A percentile compares a stretch with the other conserved stretches of the same genome.
Conservation (phyloP, 164 flowering plant species). For the Hamamelis virginiana region DNA sequence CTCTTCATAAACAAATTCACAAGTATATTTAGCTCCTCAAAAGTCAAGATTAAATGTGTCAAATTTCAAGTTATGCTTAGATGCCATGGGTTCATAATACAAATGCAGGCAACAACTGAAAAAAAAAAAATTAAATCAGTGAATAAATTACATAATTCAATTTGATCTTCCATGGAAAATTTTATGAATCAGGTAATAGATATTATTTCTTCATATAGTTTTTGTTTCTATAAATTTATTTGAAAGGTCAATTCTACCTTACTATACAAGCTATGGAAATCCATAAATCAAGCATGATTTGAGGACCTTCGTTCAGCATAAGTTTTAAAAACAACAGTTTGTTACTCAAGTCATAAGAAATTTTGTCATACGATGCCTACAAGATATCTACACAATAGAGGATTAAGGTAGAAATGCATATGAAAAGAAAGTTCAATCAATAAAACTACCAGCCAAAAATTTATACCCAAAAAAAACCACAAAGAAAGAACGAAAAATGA, state of each 20-base stretch:
- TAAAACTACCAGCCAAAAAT: neutral
- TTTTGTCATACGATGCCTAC: neutral
- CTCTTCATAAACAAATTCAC: too few species aligned
- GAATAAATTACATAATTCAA: too few species aligned
- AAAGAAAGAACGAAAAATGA: constrained; percentile 5
- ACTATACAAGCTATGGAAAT: neutral
- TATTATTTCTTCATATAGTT: too few species aligned
- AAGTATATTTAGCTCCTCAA: too few species aligned
- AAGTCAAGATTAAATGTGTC: too few species aligned
- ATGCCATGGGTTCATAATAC: too few species aligned
- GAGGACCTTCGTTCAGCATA: neutral
- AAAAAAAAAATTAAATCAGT: too few species aligned
- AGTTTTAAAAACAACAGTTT: neutral
- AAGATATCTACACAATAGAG: neutral
- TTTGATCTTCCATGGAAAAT: too few species aligned
- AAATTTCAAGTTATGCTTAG: too few species aligned
- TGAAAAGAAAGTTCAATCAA: neutral
- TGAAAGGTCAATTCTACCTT: neutral
- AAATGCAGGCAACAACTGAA: too few species aligned
- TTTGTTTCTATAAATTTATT: too few species aligned
- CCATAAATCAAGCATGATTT: neutral
- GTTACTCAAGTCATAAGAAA: neutral
- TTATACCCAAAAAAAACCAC: constrained; percentile 4
- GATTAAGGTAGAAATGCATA: neutral
- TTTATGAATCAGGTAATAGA: too few species aligned